Evolutionary conservation across 106 monocot genomes (phyloP), one percentile per base, ranked within the genome.

Genomic region (Dactylorhiza incarnata): DNA sequence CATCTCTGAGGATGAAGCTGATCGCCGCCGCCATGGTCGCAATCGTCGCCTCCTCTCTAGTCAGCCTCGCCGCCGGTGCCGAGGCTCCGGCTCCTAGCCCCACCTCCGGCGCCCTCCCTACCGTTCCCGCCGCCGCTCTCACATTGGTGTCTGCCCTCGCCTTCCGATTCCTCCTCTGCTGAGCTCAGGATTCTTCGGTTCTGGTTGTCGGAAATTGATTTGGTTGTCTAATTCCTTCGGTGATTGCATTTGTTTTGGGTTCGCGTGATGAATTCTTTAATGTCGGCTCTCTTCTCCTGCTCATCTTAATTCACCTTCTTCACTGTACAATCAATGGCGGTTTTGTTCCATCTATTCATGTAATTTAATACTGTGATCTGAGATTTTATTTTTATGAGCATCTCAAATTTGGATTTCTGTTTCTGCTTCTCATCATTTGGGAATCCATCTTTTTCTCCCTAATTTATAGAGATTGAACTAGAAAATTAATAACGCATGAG

Each of bases 21-120:
- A 17, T 69, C 69, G 69, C 45, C 69, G 69, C 74, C 47, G 9
- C 45, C 6, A 26, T 46, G 50, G 68, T 53, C 65, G 12, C 59
- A 44, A 47, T 68, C 49, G 67, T 45, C 25, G 74, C 43, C 55
- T 67, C 75, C 23, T 81, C 79, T 15, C 23, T 73, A 2, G 79
- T 79, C 17, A 49, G 43, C 24, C 24, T 16, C 5, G 73, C 62
- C 29, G 0, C 66, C 5, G 74, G 55, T 13, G 51, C 67, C 6
- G 68, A 81, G 4, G 75, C 69, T 68, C 80, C 80, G 2, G 80
- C 80, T 7, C 75, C 75, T 19, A 74, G 80, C 54, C 80, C 80
- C 22, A 68, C 75, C 44, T 75, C 75, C 65, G 74, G 43, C 15
- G 67, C 75, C 12, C 0, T 14, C 14, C 7, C 15, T 5, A 13